A percentile compares a stretch with the other conserved stretches of the same genome.
Evolutionary conservation across 257 asterid genomes (phyloP).

Genomic region (Agastache rugosa): DNA sequence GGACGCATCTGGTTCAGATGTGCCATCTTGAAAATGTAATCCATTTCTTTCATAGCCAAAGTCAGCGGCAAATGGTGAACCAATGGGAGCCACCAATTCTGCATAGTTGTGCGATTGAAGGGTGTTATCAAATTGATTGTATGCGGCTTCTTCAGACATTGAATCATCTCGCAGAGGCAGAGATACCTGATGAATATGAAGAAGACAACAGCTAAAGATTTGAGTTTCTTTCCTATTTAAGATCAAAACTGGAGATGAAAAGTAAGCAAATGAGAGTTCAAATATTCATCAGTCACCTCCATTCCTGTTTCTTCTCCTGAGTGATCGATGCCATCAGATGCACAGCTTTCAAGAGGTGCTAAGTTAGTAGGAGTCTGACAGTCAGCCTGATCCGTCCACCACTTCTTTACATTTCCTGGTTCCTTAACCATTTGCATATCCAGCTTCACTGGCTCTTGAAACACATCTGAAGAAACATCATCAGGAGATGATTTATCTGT

Average conservation of each 20-base stretch:
- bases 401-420: constrained; percentile 44
- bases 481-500: constrained; percentile 65
- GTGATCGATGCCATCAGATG: constrained; percentile 48
- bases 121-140: constrained; percentile 42
- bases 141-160: constrained; percentile 32
- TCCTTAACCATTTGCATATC: constrained; percentile 43
- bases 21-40: constrained; percentile 67
- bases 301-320: constrained; percentile 44
- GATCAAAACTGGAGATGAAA: constrained; percentile 14
- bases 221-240: constrained; percentile 19
- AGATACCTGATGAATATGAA: constrained; percentile 46
- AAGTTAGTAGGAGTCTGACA: constrained; percentile 36
- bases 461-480: constrained; percentile 52
- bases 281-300: constrained; percentile 45
- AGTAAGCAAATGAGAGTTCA: neutral
- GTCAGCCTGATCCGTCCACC: constrained; percentile 44
- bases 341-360: constrained; percentile 47
- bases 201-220: constrained; percentile 19
- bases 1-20: constrained; percentile 76
- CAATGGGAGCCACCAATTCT: constrained; percentile 46
- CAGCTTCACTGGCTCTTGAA: constrained; percentile 48
- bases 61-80: constrained; percentile 73
- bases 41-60: constrained; percentile 64
- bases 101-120: constrained; percentile 29
- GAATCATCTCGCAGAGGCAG: constrained; percentile 38